Evolutionary conservation across 108 stramenopile genomes (phyloP).

Genomic region (Nitzschia inconspicua): DNA sequence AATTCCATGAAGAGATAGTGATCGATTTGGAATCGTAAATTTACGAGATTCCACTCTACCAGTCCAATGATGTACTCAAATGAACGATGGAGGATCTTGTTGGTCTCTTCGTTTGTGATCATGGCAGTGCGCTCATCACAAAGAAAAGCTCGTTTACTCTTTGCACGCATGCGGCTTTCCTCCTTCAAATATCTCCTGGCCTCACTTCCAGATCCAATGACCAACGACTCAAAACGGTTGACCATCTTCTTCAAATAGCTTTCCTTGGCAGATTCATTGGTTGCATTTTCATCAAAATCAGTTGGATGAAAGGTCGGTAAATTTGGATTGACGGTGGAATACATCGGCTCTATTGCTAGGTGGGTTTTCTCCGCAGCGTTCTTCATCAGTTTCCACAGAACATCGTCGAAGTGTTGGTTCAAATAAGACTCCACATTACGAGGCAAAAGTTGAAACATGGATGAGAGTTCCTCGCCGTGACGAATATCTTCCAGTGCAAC

Average conservation of each 20-base stretch:
- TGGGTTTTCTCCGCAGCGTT: conserved; percentile 46
- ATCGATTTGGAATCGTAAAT: conserved; percentile 57
- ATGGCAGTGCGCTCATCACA: conserved; percentile 55
- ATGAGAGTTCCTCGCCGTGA: conserved; percentile 30
- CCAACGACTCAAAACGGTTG: background rate
- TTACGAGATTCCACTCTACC: conserved; percentile 41
- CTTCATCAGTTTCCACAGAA: conserved; percentile 58
- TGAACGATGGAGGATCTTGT: conserved; percentile 44
- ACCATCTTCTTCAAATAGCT: background rate
- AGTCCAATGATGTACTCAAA: conserved; percentile 61
- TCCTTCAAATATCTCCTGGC: conserved; percentile 42
- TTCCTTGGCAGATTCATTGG: conserved; percentile 6
- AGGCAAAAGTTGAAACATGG: conserved; percentile 36
- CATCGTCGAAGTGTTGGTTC: conserved; percentile 44
- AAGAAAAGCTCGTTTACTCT: conserved; percentile 46
- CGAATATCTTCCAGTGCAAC: conserved; percentile 43
- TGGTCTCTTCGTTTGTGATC: conserved; percentile 60
- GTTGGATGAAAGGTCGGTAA: conserved; percentile 38
- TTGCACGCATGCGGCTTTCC: conserved; percentile 27
- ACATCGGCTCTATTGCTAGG: conserved; percentile 55
- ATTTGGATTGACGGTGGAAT: conserved; percentile 52
- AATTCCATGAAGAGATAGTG: conserved; percentile 60
- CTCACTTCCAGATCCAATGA: background rate
- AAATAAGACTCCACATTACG: conserved; percentile 41
- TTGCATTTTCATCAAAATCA: background rate